Conservation (phyloP, 176 grass and related monocot species). For the Bolboschoenus planiculmis region DNA sequence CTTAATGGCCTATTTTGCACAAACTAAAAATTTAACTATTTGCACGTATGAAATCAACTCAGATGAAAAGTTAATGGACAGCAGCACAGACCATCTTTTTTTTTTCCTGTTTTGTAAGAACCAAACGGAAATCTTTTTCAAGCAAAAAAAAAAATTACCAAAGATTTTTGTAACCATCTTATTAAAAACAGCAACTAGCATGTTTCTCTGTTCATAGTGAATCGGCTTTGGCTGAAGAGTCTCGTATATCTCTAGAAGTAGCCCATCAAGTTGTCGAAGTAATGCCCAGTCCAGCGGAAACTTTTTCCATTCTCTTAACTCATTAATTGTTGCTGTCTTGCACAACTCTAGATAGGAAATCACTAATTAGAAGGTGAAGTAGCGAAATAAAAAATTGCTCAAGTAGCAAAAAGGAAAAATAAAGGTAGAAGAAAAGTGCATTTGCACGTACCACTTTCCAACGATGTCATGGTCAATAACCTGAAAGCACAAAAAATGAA, state of each 20-base stretch:
- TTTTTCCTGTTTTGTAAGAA: not conserved
- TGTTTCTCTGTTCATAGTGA: constrained; percentile 54
- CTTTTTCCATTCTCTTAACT: constrained; percentile 33
- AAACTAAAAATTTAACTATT: not conserved
- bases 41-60: not conserved
- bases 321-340: constrained; percentile 22
- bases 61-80: not conserved
- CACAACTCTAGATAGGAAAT: constrained; percentile 35
- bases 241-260: constrained; percentile 53
- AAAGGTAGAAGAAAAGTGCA: not conserved
- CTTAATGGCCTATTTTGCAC: not conserved
- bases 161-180: constrained; percentile 41
- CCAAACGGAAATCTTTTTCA: not conserved
- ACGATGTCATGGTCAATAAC: constrained; percentile 9
- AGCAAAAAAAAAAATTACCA: constrained; percentile 37
- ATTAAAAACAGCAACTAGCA: constrained; percentile 45
- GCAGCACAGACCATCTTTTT: not conserved
- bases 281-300: constrained; percentile 31
- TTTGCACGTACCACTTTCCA: not conserved
- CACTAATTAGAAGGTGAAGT: not conserved
- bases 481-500: constrained; percentile 14
- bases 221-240: constrained; percentile 42
- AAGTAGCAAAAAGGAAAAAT: not conserved
- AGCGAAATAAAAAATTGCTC: not conserved
- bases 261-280: constrained; percentile 28